Percentiles rank a stretch among this genome's conserved stretches.
Conservation (phyloP, 179 eudicot genomes). For the Silene coronaria region DNA sequence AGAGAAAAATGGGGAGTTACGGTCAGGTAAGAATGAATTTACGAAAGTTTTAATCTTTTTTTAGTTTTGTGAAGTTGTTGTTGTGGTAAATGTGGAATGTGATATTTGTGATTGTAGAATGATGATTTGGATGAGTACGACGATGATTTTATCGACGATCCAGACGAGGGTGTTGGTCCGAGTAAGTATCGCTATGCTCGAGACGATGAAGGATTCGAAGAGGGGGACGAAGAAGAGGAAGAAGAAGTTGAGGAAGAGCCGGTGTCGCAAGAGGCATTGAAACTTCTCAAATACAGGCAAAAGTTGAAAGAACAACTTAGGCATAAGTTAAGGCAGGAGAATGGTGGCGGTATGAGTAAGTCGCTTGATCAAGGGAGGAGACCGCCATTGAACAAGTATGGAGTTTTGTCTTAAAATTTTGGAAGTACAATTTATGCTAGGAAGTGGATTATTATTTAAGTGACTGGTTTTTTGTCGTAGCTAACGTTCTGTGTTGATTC, state of each 20-base stretch:
- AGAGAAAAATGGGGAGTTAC: conserved; percentile 17
- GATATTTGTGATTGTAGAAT: conserved; percentile 16
- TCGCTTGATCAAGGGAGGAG: conserved; percentile 37
- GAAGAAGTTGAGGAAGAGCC: conserved; percentile 27
- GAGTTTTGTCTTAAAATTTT: not conserved
- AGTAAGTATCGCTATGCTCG: conserved; percentile 14
- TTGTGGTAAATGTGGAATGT: conserved; percentile 17
- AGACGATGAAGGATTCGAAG: conserved; percentile 35
- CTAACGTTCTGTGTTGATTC: not conserved
- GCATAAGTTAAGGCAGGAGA: conserved; percentile 50
- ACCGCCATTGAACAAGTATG: conserved; percentile 53
- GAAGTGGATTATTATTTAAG: too few relatives aligned
- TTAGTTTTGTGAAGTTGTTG: conserved; percentile 1
- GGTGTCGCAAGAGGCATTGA: conserved; percentile 46
- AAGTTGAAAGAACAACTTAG: conserved; percentile 51
- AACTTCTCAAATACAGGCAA: conserved; percentile 54
- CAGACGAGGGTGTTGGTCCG: conserved; percentile 26
- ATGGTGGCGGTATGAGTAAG: conserved; percentile 39
- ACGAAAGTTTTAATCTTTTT: too few relatives aligned
- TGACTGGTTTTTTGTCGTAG: not conserved
- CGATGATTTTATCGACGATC: conserved; percentile 44
- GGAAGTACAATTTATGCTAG: not conserved
- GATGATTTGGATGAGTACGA: conserved; percentile 66
- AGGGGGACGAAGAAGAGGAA: conserved; percentile 23
- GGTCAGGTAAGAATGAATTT: conserved; percentile 18